Evolutionary conservation across 352 stramenopile genomes (phyloP).

Genomic region (Pythium diclinum): DNA sequence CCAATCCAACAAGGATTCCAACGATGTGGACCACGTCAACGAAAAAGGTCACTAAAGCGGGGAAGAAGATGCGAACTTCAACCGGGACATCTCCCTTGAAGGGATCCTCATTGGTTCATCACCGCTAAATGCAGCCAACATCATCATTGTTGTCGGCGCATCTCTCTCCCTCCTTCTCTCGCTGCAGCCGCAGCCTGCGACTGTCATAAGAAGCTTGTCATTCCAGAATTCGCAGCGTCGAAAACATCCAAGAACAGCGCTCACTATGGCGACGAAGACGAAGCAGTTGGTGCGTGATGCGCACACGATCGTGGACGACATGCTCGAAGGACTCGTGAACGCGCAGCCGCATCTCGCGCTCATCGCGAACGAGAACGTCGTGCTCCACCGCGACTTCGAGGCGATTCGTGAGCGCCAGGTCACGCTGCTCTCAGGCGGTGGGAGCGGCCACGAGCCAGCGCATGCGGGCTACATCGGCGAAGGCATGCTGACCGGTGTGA

Average conservation of each 20-base stretch:
- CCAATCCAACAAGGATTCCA: slow-evolving; percentile 4
- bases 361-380: slow-evolving; percentile 51
- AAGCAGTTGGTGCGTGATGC: slow-evolving; percentile 54
- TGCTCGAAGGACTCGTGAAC: slow-evolving; percentile 71
- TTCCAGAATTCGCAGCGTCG: not conserved
- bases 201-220: not conserved
- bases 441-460: slow-evolving; percentile 92
- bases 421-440: slow-evolving; percentile 72
- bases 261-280: slow-evolving; percentile 19
- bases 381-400: slow-evolving; percentile 72
- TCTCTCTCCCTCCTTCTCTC: not conserved
- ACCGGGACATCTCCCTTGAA: slow-evolving; percentile 7
- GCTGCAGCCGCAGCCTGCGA: not conserved
- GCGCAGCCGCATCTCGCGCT: slow-evolving; percentile 69
- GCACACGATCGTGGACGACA: slow-evolving; percentile 62
- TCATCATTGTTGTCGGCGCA: not conserved
- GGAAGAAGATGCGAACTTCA: slow-evolving; percentile 15
- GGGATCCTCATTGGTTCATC: not conserved
- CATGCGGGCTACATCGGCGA: slow-evolving; percentile 96
- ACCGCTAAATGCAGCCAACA: not conserved
- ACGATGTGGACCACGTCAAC: slow-evolving; percentile 16
- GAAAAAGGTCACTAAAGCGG: slow-evolving; percentile 8
- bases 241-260: not conserved
- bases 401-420: slow-evolving; percentile 64
- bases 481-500: slow-evolving; percentile 95